These are phyloP conservation scores for Kwoniella bestiolae DNA, from an alignment of 768 basidiomycete genomes.

Conservation along the genomic window DNA sequence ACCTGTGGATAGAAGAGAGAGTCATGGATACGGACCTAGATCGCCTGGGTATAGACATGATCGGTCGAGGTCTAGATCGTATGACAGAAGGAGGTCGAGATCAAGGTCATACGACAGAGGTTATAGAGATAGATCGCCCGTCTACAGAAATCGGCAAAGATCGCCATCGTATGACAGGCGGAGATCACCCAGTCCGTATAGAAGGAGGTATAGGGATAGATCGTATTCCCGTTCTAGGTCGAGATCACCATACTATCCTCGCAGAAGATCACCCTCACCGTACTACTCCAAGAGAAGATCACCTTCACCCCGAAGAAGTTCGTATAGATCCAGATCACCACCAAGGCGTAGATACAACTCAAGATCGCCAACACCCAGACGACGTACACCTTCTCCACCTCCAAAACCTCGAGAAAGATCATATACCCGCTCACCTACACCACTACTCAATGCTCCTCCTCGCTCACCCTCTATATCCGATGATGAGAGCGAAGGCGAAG, in stretches of 20 bases:
- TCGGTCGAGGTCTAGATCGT: slow-evolving; percentile 4
- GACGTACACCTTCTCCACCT: not conserved
- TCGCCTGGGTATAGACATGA: slow-evolving; percentile 26
- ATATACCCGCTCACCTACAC: too few species aligned
- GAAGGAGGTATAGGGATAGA: slow-evolving; percentile 19
- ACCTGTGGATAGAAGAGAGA: slow-evolving; percentile 5
- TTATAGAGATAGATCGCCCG: slow-evolving; percentile 12
- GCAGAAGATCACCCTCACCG: slow-evolving; percentile 7
- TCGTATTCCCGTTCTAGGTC: slow-evolving; percentile 17
- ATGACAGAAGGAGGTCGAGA: slow-evolving; percentile 7
- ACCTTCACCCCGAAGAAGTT: slow-evolving; percentile 5
- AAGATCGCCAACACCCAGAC: slow-evolving; percentile 8
- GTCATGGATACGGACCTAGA: slow-evolving; percentile 17
- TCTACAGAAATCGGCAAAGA: slow-evolving; percentile 4
- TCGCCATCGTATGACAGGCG: slow-evolving; percentile 17
- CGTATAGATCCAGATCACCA: not conserved
- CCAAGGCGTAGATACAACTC: too few species aligned
- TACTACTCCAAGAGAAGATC: slow-evolving; percentile 8
- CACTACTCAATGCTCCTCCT: slow-evolving; percentile 23
- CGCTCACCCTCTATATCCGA: slow-evolving; percentile 30
- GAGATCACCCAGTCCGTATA: slow-evolving; percentile 25
- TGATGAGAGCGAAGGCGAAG: slow-evolving; percentile 30
- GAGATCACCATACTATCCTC: slow-evolving; percentile 9
- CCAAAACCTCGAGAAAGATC: not conserved
- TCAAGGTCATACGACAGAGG: slow-evolving; percentile 19